Evolutionary conservation across 495 filamentous ascomycete genomes (phyloP).

Genomic region (Podospora pseudocomata): DNA sequence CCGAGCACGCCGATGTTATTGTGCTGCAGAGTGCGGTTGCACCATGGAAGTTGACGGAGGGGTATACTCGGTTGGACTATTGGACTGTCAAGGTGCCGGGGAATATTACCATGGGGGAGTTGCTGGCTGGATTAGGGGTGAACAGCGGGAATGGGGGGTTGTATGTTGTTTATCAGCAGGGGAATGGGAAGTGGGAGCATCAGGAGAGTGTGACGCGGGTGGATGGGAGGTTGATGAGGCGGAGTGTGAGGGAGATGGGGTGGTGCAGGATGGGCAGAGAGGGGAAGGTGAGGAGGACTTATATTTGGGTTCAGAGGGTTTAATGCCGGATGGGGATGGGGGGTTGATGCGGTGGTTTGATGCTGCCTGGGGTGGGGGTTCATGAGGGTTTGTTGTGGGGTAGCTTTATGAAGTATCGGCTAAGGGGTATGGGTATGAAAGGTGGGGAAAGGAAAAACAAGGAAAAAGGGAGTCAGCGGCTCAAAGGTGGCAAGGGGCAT

Average conservation of each 20-base stretch:
- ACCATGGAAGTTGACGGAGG: conserved; percentile 40
- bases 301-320: conserved; percentile 20
- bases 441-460: not conserved
- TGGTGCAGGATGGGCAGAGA: conserved; percentile 13
- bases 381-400: not conserved
- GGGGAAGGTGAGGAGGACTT: conserved; percentile 12
- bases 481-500: not conserved
- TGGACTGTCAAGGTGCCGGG: conserved; percentile 41
- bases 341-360: not conserved
- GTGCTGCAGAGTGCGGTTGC: conserved; percentile 40
- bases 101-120: conserved; percentile 40
- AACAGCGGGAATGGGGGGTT: conserved; percentile 38
- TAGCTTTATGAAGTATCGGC: not conserved
- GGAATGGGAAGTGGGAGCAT: conserved; percentile 17
- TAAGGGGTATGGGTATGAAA: not conserved
- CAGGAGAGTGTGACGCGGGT: conserved; percentile 14
- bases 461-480: not conserved
- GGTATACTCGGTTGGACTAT: conserved; percentile 28
- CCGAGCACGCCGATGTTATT: conserved; percentile 47
- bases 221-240: conserved; percentile 12
- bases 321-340: not conserved
- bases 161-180: conserved; percentile 35
- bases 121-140: conserved; percentile 49
- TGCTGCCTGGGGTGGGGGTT: not conserved
- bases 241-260: conserved; percentile 20